Percentiles rank a stretch among this genome's conserved stretches.
These are phyloP conservation scores for Chrysochromulina parva DNA, from an alignment of 78 protist species.

Conservation along the genomic window DNA sequence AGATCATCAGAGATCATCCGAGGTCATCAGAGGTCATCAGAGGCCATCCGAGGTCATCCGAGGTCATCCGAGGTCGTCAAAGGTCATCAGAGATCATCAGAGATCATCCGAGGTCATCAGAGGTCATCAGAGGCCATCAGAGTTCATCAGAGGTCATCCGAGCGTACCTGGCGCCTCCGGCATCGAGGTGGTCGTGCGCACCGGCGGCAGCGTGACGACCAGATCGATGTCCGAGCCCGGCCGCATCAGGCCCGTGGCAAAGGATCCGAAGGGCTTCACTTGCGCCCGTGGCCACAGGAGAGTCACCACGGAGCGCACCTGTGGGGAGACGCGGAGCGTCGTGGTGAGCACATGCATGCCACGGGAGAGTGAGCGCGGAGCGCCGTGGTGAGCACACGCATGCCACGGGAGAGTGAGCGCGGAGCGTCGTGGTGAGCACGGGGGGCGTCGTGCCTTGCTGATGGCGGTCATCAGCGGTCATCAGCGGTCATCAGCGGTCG, in stretches of 20 bases:
- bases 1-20: no score
- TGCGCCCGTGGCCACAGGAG: conserved; percentile 39
- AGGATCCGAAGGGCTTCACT: conserved; percentile 12
- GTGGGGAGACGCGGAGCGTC: not conserved
- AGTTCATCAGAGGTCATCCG: not conserved
- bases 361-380: not conserved
- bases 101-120: no score
- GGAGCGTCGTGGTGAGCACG: no score
- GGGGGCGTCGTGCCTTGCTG: no score
- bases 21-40: no score
- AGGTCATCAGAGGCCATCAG: not conserved
- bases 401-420: no score
- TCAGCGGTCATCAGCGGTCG: no score
- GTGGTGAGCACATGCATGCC: no score
- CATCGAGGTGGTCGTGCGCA: not conserved
- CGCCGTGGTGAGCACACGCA: not conserved
- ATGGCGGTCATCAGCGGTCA: no score
- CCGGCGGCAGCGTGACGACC: conserved; percentile 18
- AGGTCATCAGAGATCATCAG: no score
- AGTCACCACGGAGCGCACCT: not conserved
- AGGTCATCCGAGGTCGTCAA: not conserved
- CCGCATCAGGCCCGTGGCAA: not conserved
- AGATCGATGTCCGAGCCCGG: not conserved
- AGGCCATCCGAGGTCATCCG: no score
- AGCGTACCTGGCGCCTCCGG: conserved; percentile 10